Evolutionary conservation across 495 filamentous ascomycete genomes (phyloP).

Genomic region (Annulohypoxylon moriforme): DNA sequence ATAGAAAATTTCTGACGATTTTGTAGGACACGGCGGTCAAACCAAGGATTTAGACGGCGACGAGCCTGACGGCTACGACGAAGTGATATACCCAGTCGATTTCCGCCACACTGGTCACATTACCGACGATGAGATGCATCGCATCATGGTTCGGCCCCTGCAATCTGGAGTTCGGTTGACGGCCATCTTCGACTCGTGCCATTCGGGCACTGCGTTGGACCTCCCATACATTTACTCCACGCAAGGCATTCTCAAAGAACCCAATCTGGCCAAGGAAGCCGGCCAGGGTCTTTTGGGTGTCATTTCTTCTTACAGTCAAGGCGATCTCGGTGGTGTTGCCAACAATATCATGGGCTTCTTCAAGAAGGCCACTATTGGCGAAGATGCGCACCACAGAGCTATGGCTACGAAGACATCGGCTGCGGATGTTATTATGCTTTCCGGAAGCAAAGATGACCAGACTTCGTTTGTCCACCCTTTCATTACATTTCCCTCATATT

Average conservation of each 20-base stretch:
- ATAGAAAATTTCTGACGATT: slow-evolving; percentile 5
- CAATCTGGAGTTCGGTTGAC: slow-evolving; percentile 88
- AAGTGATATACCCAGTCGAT: slow-evolving; percentile 98
- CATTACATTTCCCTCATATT: slow-evolving; percentile 41
- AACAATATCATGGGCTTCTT: slow-evolving; percentile 85
- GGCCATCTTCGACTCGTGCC: slow-evolving; percentile 99
- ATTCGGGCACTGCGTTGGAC: slow-evolving; percentile 95
- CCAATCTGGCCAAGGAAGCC: slow-evolving; percentile 97
- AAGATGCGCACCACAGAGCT: slow-evolving; percentile 81
- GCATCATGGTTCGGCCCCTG: slow-evolving; percentile 91
- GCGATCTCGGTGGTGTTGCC: slow-evolving; percentile 86
- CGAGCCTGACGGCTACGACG: slow-evolving; percentile 95
- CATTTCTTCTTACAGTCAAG: slow-evolving; percentile 88
- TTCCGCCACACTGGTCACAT: slow-evolving; percentile 92
- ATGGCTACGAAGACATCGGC: slow-evolving; percentile 91
- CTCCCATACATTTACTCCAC: slow-evolving; percentile 98
- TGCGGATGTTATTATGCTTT: slow-evolving; percentile 98
- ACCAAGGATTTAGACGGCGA: slow-evolving; percentile 96
- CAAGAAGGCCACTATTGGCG: slow-evolving; percentile 90
- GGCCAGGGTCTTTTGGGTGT: slow-evolving; percentile 92
- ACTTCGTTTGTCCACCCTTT: slow-evolving; percentile 79
- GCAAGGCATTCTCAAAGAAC: slow-evolving; percentile 94
- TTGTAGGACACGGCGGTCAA: slow-evolving; percentile 90
- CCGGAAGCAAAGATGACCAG: slow-evolving; percentile 94
- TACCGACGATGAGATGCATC: slow-evolving; percentile 98